A percentile compares a stretch with the other conserved stretches of the same genome.
Evolutionary conservation across 192 early-diverging fungal genomes (phyloP).

Genomic region (Linnemannia elongata): DNA sequence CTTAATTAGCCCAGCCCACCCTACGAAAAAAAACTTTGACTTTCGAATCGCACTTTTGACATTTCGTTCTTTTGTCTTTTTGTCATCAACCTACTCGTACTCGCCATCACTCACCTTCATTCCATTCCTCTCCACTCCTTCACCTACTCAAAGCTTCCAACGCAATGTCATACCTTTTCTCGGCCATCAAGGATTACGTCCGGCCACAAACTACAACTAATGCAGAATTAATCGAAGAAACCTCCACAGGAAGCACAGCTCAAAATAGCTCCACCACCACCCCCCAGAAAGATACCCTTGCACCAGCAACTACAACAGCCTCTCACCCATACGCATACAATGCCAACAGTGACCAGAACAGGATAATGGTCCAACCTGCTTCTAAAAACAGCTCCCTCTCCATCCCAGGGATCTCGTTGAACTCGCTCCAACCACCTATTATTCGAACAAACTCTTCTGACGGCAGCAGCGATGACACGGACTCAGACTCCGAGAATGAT

Average conservation of each 20-base stretch:
- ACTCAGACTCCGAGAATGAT: conserved; percentile 30
- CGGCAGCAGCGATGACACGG: conserved; percentile 9
- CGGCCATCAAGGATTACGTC: conserved; percentile 39
- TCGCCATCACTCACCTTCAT: not conserved
- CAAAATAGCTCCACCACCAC: not conserved
- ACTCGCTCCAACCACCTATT: conserved; percentile 21
- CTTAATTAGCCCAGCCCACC: not conserved
- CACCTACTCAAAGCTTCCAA: not conserved
- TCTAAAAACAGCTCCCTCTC: conserved; percentile 18
- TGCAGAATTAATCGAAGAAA: not conserved
- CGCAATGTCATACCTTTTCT: conserved; percentile 39
- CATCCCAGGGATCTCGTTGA: conserved; percentile 22
- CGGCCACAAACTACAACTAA: not conserved
- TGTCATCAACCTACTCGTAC: not conserved
- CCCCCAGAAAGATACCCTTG: not conserved
- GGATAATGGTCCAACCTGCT: conserved; percentile 30
- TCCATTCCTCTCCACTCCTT: not conserved
- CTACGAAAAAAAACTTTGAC: not conserved
- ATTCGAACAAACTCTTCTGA: not conserved
- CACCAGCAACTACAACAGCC: not conserved
- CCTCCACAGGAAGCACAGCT: not conserved
- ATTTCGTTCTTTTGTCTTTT: not conserved
- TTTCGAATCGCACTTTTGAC: not conserved
- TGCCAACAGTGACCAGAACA: not conserved
- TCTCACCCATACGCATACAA: conserved; percentile 31